phyloP scores from a whole-genome alignment of 805 yeast species.

The Spathaspora sp. region DNA sequence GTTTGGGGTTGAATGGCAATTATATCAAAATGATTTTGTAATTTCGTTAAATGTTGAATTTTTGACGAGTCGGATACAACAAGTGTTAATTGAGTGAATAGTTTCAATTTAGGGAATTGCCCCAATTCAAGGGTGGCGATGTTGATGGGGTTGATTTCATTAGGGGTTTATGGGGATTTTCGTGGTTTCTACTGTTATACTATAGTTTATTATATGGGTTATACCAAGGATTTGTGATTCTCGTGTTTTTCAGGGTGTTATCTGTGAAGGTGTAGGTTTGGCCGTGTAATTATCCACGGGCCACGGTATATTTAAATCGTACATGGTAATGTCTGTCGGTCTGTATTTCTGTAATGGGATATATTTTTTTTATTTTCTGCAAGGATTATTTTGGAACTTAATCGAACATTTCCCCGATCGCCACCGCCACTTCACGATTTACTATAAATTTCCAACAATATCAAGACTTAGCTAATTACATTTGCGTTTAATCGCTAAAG shows the following conservation, averaged over 20 bases:
- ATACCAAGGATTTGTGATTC: slow-evolving; percentile 63
- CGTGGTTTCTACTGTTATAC: slow-evolving; percentile 40
- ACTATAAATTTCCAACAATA: not conserved
- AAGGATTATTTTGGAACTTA: not conserved
- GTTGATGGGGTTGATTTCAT: slow-evolving; percentile 43
- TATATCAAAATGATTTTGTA: slow-evolving; percentile 60
- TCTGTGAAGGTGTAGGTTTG: slow-evolving; percentile 39
- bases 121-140: slow-evolving; percentile 16
- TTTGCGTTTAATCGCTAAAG: not conserved
- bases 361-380: not conserved
- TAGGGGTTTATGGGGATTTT: slow-evolving; percentile 49
- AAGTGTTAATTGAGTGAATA: slow-evolving; percentile 72
- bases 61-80: slow-evolving; percentile 74
- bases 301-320: slow-evolving; percentile 74
- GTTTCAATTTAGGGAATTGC: slow-evolving; percentile 31
- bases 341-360: too few species aligned
- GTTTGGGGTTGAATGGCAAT: slow-evolving; percentile 76
- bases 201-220: slow-evolving; percentile 73
- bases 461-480: not conserved
- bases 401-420: not conserved
- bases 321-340: slow-evolving; percentile 12
- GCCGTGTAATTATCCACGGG: slow-evolving; percentile 50
- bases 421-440: not conserved
- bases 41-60: slow-evolving; percentile 56
- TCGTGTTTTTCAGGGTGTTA: slow-evolving; percentile 45